Percentiles rank a stretch among this genome's conserved stretches.
Evolutionary conservation across 1,284 basidiomycete genomes (phyloP).

Genomic region (Hemileia vastatrix): DNA sequence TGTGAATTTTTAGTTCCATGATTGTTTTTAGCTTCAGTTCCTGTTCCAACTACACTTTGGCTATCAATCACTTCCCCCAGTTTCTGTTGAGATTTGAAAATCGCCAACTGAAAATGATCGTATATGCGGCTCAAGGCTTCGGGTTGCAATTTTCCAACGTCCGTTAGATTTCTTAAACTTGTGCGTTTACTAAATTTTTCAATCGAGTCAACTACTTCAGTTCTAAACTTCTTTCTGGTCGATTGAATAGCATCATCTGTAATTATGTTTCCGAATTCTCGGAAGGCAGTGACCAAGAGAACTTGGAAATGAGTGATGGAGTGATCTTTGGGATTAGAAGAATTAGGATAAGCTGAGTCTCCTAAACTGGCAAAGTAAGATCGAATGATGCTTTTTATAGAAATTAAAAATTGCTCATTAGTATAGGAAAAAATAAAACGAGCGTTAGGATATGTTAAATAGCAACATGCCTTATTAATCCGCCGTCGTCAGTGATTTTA

Average conservation of each 20-base stretch:
- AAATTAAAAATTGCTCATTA: neutral
- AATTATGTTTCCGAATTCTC: constrained; percentile 84
- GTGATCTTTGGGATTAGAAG: constrained; percentile 75
- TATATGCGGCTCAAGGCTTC: constrained; percentile 83
- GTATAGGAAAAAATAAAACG: too few species aligned
- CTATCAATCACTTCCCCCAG: constrained; percentile 9
- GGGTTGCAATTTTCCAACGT: constrained; percentile 71
- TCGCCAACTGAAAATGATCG: constrained; percentile 56
- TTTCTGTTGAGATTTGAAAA: constrained; percentile 29
- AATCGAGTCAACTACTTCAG: constrained; percentile 84
- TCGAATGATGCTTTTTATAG: constrained; percentile 63
- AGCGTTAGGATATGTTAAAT: too few species aligned
- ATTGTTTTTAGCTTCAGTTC: constrained; percentile 13
- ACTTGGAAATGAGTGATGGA: constrained; percentile 98
- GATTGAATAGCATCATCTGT: constrained; percentile 87
- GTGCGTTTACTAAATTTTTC: constrained; percentile 94
- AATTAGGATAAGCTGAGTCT: constrained; percentile 85
- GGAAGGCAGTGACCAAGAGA: constrained; percentile 78
- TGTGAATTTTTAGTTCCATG: constrained; percentile 21
- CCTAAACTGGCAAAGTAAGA: constrained; percentile 89
- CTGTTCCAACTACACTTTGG: constrained; percentile 1
- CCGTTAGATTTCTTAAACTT: constrained; percentile 77
- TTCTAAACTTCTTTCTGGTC: constrained; percentile 76
- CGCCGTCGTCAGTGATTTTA: constrained; percentile 93
- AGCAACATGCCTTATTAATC: constrained; percentile 92